Conservation (phyloP, 129 eudicot species). For the Pulicaria dysenterica region DNA sequence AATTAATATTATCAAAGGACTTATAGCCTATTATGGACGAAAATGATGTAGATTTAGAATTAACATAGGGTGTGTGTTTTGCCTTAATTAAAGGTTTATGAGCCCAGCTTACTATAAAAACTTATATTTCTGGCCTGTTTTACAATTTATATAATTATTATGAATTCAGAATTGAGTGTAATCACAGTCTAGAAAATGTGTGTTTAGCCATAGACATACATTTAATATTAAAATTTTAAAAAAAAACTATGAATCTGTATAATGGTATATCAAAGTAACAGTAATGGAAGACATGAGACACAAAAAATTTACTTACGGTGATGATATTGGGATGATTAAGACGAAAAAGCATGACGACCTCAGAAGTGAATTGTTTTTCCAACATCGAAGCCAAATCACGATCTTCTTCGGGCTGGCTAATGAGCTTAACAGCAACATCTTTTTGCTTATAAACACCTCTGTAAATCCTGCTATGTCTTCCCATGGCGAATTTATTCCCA, state of each 20-base stretch:
- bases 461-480: conserved; percentile 87
- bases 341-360: conserved; percentile 72
- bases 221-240: no score
- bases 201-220: conserved; percentile 4
- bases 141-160: no score
- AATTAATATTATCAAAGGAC: no score
- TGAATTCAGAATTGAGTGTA: no score
- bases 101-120: no score
- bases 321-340: conserved; percentile 84
- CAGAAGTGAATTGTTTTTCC: conserved; percentile 82
- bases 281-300: background rate
- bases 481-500: conserved; percentile 85
- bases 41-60: no score
- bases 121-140: no score
- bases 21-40: no score
- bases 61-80: no score
- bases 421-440: conserved; percentile 91
- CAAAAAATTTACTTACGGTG: conserved; percentile 56
- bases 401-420: conserved; percentile 95
- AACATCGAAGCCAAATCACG: conserved; percentile 69
- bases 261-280: background rate
- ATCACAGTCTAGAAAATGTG: conserved; percentile 12
- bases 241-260: conserved; percentile 6
- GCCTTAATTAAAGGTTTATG: no score
- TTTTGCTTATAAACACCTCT: conserved; percentile 82